Percentiles rank a stretch among this genome's conserved stretches.
phyloP scores from a whole-genome alignment of 108 stramenopile species.

The Cylindrotheca fusiformis region DNA sequence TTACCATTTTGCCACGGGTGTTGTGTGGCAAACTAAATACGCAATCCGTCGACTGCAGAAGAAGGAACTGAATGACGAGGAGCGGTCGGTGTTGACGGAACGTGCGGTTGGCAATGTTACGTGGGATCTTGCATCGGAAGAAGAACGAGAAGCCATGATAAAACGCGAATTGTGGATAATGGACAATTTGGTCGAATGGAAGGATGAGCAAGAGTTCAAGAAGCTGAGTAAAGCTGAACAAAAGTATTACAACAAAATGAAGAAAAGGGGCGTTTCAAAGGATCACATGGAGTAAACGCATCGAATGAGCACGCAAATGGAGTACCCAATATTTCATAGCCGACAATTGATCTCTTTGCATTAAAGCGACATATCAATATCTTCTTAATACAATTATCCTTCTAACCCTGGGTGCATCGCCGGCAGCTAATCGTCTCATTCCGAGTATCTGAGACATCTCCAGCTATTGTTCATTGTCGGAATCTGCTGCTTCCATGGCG shows the following conservation, averaged over 20 bases:
- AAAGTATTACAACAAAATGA: conserved; percentile 48
- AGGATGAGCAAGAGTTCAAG: conserved; percentile 75
- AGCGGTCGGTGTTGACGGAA: conserved; percentile 67
- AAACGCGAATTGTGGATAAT: conserved; percentile 74
- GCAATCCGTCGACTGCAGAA: conserved; percentile 48
- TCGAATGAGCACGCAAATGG: too few species aligned
- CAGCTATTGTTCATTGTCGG: too few species aligned
- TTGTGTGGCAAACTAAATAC: conserved; percentile 65
- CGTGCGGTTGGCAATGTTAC: conserved; percentile 76
- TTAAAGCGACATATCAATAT: too few species aligned
- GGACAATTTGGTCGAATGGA: conserved; percentile 71
- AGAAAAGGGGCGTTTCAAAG: conserved; percentile 39
- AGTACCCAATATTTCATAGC: too few species aligned
- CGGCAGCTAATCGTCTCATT: too few species aligned
- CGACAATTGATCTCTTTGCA: too few species aligned
- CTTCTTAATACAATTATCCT: too few species aligned
- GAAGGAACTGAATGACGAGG: conserved; percentile 64
- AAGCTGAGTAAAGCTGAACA: conserved; percentile 50
- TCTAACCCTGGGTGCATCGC: too few species aligned
- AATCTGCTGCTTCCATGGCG: conserved; percentile 1
- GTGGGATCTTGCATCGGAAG: conserved; percentile 69
- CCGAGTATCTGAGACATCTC: too few species aligned
- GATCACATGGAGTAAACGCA: not conserved
- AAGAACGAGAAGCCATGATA: conserved; percentile 61
- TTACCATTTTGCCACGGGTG: conserved; percentile 36